Conservation (phyloP, 495 filamentous ascomycete genomes). For the Penicillium lividum region DNA sequence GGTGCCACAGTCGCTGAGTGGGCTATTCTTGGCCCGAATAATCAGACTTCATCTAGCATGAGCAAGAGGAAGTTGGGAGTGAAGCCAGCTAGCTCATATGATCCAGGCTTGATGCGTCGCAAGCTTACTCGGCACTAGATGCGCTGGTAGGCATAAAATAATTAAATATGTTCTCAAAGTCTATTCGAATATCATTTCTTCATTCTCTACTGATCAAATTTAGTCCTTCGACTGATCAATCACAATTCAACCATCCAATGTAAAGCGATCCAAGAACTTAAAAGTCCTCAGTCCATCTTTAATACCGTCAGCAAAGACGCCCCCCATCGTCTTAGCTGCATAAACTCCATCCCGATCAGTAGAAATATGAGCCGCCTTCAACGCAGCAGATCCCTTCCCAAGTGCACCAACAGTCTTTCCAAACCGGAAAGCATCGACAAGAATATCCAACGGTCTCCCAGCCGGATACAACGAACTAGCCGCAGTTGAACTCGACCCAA, state of each 20-base stretch:
- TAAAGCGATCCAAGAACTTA: constrained; percentile 58
- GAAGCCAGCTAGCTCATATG: constrained; percentile 10
- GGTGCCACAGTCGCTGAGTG: constrained; percentile 77
- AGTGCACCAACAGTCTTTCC: constrained; percentile 72
- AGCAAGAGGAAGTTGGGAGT: constrained; percentile 20
- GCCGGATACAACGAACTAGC: constrained; percentile 61
- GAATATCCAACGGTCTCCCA: constrained; percentile 63
- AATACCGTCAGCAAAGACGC: constrained; percentile 47
- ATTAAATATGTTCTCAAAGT: neutral
- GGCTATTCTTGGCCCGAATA: constrained; percentile 50
- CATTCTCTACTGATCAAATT: neutral
- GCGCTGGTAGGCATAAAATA: neutral
- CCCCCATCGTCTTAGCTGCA: constrained; percentile 25
- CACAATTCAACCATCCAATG: constrained; percentile 27
- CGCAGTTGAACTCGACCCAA: constrained; percentile 32
- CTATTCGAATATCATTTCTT: neutral
- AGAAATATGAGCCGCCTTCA: constrained; percentile 45
- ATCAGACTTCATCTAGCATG: constrained; percentile 4
- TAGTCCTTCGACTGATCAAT: neutral
- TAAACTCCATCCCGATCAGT: constrained; percentile 54
- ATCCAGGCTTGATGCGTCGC: constrained; percentile 11
- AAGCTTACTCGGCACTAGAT: constrained; percentile 7
- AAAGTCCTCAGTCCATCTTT: constrained; percentile 64
- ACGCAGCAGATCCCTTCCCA: constrained; percentile 46
- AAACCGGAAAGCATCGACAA: constrained; percentile 66